Evolutionary conservation across 192 early-diverging fungal species (phyloP).

Genomic region (Coemansia sp.): DNA sequence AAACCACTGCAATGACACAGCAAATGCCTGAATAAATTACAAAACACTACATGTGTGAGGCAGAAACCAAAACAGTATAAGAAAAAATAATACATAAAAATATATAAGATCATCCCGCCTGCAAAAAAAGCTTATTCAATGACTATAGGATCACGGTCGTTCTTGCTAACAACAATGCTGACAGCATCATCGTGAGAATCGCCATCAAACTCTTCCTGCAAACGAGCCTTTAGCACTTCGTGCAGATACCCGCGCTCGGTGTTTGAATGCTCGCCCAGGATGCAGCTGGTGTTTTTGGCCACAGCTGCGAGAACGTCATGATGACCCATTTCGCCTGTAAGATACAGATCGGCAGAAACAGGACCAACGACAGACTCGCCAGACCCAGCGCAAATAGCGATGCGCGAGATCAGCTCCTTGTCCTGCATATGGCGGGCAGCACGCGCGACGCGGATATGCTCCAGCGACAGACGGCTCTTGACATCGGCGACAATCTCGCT

Average conservation of each 20-base stretch:
- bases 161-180: constrained; percentile 67
- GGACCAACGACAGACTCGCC: constrained; percentile 67
- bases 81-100: constrained; percentile 5
- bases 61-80: not conserved
- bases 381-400: constrained; percentile 94
- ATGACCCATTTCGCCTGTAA: constrained; percentile 95
- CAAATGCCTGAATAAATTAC: constrained; percentile 2
- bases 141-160: constrained; percentile 78
- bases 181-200: constrained; percentile 52
- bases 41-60: not conserved
- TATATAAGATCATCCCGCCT: not conserved
- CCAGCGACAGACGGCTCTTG: constrained; percentile 61
- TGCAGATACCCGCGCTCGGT: constrained; percentile 86
- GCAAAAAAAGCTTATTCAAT: constrained; percentile 30
- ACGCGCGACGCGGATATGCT: constrained; percentile 76
- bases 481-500: constrained; percentile 24
- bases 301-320: constrained; percentile 89
- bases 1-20: not conserved
- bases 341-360: constrained; percentile 71
- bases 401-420: constrained; percentile 60
- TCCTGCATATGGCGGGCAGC: constrained; percentile 51
- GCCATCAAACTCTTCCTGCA: constrained; percentile 56
- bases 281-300: constrained; percentile 74
- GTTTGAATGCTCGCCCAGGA: constrained; percentile 91
- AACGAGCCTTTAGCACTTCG: constrained; percentile 61